Evolutionary conservation across 2,329 filamentous ascomycete genomes (phyloP).

Genomic region (Sporothrix pallida): DNA sequence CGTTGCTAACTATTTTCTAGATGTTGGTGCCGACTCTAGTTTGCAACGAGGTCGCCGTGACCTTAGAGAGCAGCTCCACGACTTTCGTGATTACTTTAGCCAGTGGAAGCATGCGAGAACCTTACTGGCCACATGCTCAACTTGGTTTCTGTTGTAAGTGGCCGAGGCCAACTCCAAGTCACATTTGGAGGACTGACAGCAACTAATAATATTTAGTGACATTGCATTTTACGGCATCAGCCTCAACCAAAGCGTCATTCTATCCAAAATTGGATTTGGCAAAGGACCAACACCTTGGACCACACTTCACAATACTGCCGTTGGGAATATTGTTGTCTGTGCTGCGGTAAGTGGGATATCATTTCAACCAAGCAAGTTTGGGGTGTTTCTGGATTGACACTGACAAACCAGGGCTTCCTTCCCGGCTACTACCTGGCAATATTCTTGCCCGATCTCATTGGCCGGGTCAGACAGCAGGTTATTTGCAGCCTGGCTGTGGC

Average conservation of each 20-base stretch:
- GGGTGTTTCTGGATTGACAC: background rate
- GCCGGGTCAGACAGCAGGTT: conserved; percentile 2
- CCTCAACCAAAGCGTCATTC: conserved; percentile 11
- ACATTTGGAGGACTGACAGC: background rate
- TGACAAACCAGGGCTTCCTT: background rate
- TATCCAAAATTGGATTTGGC: conserved; percentile 3
- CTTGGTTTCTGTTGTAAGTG: conserved; percentile 10
- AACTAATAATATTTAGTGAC: background rate
- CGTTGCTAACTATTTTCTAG: background rate
- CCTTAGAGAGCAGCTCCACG: background rate
- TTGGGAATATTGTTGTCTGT: conserved; percentile 10
- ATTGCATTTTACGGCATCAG: conserved; percentile 21
- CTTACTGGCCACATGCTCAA: background rate
- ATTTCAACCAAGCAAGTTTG: background rate
- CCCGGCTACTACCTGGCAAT: conserved; percentile 13
- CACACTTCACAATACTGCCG: background rate
- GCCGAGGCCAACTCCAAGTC: no score
- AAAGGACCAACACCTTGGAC: conserved; percentile 6
- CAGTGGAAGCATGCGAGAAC: conserved; percentile 1
- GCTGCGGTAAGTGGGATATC: background rate
- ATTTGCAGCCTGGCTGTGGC: background rate
- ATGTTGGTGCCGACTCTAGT: background rate
- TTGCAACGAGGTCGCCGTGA: background rate
- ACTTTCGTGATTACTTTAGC: background rate
- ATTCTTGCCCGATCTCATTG: background rate